Percentiles rank a stretch among this genome's conserved stretches.
These are phyloP conservation scores for Kazachstania sp. DNA, from an alignment of 1,139 yeast genomes.

Conservation along the genomic window DNA sequence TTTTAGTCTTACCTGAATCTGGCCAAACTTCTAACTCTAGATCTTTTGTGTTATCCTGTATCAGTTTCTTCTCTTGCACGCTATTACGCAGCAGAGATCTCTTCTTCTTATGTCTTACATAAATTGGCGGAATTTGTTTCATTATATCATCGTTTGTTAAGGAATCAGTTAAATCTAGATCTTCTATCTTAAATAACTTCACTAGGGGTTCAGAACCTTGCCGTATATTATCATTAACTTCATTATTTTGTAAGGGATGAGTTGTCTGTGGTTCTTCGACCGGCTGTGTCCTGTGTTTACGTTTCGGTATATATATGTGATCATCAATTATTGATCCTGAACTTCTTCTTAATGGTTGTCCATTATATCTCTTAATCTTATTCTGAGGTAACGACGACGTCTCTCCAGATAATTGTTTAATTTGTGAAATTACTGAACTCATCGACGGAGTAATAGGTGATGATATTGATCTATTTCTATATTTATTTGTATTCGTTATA, in stretches of 20 bases:
- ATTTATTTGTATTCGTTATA: neutral
- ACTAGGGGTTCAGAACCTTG: conserved; percentile 11
- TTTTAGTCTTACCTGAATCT: neutral
- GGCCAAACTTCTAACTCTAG: conserved; percentile 28
- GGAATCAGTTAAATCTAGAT: conserved; percentile 20
- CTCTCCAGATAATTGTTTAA: conserved; percentile 4
- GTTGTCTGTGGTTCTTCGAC: no score
- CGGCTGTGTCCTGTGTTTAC: neutral
- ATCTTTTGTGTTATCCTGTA: neutral
- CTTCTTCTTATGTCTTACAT: conserved; percentile 1
- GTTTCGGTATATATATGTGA: neutral
- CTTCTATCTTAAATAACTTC: conserved; percentile 18
- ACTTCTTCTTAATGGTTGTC: conserved; percentile 1
- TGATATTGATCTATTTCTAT: neutral
- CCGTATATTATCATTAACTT: neutral
- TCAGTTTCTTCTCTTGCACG: neutral
- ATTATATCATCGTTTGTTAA: conserved; percentile 15
- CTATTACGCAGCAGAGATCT: neutral
- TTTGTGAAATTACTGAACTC: conserved; percentile 19
- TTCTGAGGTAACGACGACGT: neutral
- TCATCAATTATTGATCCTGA: neutral
- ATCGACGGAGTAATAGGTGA: conserved; percentile 16
- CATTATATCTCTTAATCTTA: neutral
- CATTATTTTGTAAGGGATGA: conserved; percentile 7
- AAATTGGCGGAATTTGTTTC: conserved; percentile 21